Evolutionary conservation across 2,329 filamentous ascomycete species (phyloP), one percentile per base, ranked within the genome.

Genomic region (Lachnellula subtilissima): DNA sequence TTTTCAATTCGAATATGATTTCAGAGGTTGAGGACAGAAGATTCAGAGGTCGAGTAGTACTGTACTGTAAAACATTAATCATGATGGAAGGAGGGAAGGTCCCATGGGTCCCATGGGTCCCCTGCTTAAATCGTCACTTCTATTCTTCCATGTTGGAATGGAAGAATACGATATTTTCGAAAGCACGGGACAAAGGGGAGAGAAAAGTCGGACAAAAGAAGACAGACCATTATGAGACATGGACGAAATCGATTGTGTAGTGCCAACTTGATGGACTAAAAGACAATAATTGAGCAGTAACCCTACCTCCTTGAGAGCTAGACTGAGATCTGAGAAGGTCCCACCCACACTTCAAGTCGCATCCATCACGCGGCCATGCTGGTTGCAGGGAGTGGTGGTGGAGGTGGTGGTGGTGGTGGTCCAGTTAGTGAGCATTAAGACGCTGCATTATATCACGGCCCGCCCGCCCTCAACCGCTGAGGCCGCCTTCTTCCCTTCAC

Each of bases 401-500:
- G 22, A 2, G 51, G 51, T 53, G 28, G 19, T 11, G 14, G 22
- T 22, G 51, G 43, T 53, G 28, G 19, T 11, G 14, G 45, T 5
- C 14, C 23, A 5, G 14, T 7, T 25, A 22, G 45, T 8, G 32
- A 25, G 28, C 39, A 51, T 55, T 57, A 50, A 50, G 15, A 43
- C n/a, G 37, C 48, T 53, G 51, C 40, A 49, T 58, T 61, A 60
- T 60, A 61, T 54, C 53, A 47, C 50, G 45, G 37, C 45, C 28
- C 51, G 48, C 40, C 46, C 45, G 49, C 54, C 55, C 54, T 56
- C 55, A 25, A 37, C 42, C 52, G 54, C 51, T 55, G 23, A 19
- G 53, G 54, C 48, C 42, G 48, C 47, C 53, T 35, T 51, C 37
- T 23, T 47, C 54, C 36, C 39, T 53, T 36, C 52, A 36, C 39